phyloP scores from a whole-genome alignment of 768 basidiomycete species.

The Boletus insuetus region DNA sequence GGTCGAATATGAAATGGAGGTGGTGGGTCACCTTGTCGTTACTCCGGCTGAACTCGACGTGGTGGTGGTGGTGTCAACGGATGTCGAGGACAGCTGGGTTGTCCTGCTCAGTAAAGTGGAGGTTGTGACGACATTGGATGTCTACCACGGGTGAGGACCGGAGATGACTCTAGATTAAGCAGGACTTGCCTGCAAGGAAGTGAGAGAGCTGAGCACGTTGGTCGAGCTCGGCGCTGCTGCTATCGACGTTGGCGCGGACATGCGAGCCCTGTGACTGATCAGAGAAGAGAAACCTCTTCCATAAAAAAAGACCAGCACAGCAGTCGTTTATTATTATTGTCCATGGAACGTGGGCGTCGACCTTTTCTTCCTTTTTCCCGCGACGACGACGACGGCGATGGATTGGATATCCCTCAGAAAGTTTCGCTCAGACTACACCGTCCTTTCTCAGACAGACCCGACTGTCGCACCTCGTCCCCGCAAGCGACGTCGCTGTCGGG shows the following conservation, averaged over 20 bases:
- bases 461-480: not conserved
- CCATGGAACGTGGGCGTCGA: too few species aligned
- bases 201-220: not conserved
- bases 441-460: not conserved
- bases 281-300: too few species aligned
- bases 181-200: not conserved
- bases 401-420: not conserved
- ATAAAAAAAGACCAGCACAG: too few species aligned
- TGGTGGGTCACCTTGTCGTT: conserved; percentile 15
- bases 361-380: too few species aligned
- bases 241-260: too few species aligned
- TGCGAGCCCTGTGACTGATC: too few species aligned
- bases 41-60: not conserved
- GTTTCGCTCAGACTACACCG: conserved; percentile 4
- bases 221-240: not conserved
- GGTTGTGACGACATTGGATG: too few species aligned
- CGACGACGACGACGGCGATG: not conserved
- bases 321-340: too few species aligned
- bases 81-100: too few species aligned
- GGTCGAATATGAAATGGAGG: not conserved
- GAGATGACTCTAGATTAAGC: too few species aligned
- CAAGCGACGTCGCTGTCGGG: conserved; percentile 15
- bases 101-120: too few species aligned
- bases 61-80: not conserved
- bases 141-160: too few species aligned